A percentile compares a stretch with the other conserved stretches of the same genome.
Evolutionary conservation across 73 alveolate species (phyloP).

Genomic region (Blepharisma japonicum): DNA sequence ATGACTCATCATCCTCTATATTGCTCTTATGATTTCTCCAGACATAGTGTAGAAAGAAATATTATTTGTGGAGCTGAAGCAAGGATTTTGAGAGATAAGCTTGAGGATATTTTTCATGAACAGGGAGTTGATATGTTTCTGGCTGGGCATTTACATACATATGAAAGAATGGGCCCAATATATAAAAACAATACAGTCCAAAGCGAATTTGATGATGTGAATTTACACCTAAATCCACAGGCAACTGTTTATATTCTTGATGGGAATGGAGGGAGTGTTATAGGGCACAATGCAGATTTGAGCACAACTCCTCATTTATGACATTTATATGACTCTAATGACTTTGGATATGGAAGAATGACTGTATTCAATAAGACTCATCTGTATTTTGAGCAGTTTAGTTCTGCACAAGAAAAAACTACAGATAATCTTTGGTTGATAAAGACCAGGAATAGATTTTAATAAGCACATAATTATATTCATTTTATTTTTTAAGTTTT

Average conservation of each 20-base stretch:
- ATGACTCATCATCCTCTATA: background rate
- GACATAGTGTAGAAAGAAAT: background rate
- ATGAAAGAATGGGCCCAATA: background rate
- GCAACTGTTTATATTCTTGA: background rate
- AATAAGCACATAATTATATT: too few relatives aligned
- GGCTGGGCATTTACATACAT: background rate
- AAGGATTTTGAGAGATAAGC: background rate
- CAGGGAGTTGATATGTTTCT: constrained; percentile 2
- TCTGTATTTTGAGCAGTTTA: constrained; percentile 19
- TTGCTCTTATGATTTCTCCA: background rate
- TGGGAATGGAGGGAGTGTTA: constrained; percentile 5
- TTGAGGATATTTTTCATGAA: background rate
- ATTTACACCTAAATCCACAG: background rate
- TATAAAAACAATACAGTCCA: background rate
- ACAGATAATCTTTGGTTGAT: constrained; percentile 6
- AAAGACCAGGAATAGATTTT: background rate
- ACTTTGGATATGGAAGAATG: constrained; percentile 26
- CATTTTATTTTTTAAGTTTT: too few relatives aligned
- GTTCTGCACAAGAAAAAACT: background rate
- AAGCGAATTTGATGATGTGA: background rate
- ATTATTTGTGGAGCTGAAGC: background rate
- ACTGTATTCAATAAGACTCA: constrained; percentile 4
- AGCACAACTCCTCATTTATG: too few relatives aligned
- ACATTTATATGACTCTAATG: background rate
- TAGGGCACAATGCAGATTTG: too few relatives aligned